These are phyloP conservation scores for Hsuehochloa calcarea DNA, from an alignment of 176 grass and related monocot species.

Conservation along the genomic window DNA sequence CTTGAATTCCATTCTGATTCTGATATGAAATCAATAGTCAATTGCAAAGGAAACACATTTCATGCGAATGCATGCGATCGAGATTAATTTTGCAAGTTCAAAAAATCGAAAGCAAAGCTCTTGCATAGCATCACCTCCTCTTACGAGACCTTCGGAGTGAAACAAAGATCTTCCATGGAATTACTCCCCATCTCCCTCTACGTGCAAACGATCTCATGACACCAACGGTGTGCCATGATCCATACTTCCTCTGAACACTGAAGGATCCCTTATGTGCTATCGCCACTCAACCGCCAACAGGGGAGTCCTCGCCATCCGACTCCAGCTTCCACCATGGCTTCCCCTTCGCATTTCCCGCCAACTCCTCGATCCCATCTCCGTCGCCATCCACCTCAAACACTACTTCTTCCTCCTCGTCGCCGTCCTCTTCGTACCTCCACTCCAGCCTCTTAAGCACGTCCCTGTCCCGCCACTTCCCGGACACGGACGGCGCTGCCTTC, in stretches of 20 bases:
- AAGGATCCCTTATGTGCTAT: neutral
- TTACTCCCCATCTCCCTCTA: neutral
- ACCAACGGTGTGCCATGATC: neutral
- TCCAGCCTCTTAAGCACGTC: constrained; percentile 51
- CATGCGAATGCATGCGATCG: neutral
- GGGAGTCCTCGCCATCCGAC: constrained; percentile 12
- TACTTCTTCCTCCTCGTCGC: constrained; percentile 27
- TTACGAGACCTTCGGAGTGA: neutral
- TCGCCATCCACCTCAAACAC: constrained; percentile 38
- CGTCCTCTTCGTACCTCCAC: constrained; percentile 50
- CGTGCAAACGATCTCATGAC: neutral
- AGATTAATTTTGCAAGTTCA: neutral
- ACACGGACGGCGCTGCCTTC: constrained; percentile 37
- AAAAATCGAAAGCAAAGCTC: neutral
- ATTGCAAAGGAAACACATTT: neutral
- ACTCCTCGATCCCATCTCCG: neutral
- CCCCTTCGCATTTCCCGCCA: neutral
- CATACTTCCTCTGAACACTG: neutral
- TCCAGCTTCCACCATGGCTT: constrained; percentile 70
- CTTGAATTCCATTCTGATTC: neutral
- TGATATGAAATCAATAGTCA: neutral
- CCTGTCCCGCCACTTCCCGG: constrained; percentile 50
- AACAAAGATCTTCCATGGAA: neutral
- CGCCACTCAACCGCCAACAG: neutral
- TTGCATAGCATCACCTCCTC: neutral